A percentile compares a stretch with the other conserved stretches of the same genome.
Conservation (phyloP, 768 basidiomycete species). For the Trametes cubensis region DNA sequence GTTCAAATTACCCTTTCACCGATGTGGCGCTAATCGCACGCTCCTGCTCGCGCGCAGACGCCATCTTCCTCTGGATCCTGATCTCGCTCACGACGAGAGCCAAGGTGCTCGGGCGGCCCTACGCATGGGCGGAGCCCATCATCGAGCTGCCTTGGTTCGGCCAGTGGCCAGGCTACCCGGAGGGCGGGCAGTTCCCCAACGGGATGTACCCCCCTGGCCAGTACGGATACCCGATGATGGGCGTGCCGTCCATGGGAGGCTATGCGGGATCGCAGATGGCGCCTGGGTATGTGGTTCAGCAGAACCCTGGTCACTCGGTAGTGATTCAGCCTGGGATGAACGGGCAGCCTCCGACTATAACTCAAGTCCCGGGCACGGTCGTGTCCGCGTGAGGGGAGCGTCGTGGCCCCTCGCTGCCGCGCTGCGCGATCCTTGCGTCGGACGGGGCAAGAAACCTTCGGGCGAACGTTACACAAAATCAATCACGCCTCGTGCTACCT, state of each 20-base stretch:
- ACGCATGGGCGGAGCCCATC: conserved; percentile 61
- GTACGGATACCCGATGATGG: conserved; percentile 30
- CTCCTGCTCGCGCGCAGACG: conserved; percentile 34
- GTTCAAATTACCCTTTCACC: neutral
- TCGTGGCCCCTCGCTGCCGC: neutral
- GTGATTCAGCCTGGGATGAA: conserved; percentile 69
- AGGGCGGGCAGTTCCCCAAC: conserved; percentile 17
- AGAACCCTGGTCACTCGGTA: conserved; percentile 61
- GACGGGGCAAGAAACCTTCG: too few species aligned
- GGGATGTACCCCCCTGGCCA: conserved; percentile 19
- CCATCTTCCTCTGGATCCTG: conserved; percentile 56
- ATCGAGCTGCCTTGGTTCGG: conserved; percentile 78
- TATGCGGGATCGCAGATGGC: conserved; percentile 29
- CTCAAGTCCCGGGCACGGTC: conserved; percentile 53
- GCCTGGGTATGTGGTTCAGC: conserved; percentile 48
- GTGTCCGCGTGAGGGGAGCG: conserved; percentile 19
- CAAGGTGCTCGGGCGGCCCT: conserved; percentile 52
- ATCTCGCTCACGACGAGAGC: conserved; percentile 58
- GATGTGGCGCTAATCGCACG: neutral
- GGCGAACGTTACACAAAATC: too few species aligned
- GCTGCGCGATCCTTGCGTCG: too few species aligned
- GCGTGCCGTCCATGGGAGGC: conserved; percentile 25
- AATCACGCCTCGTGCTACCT: too few species aligned
- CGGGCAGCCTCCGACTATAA: conserved; percentile 62
- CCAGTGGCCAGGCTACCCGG: conserved; percentile 62